These are phyloP conservation scores for Apiospora sp. DNA, from an alignment of 2,329 filamentous ascomycete species.

Conservation along the genomic window DNA sequence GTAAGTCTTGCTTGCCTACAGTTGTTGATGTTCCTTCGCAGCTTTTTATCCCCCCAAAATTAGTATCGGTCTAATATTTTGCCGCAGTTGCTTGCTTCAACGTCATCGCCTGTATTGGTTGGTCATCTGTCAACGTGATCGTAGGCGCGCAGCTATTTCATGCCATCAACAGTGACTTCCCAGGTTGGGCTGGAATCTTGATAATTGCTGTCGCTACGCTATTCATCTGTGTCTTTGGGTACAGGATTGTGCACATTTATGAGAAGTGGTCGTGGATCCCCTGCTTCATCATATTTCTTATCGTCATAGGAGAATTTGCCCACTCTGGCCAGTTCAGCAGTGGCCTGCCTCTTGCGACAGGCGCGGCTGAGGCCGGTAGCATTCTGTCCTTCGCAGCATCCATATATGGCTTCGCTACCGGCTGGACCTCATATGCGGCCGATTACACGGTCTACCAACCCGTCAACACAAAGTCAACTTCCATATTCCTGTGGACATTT, in stretches of 20 bases:
- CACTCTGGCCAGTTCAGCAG: constrained; percentile 71
- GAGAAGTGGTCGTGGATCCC: constrained; percentile 81
- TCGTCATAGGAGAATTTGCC: constrained; percentile 73
- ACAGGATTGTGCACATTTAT: constrained; percentile 79
- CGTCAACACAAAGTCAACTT: constrained; percentile 60
- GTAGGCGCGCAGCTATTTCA: constrained; percentile 81
- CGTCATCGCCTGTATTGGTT: constrained; percentile 75
- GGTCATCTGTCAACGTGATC: constrained; percentile 80
- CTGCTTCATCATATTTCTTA: constrained; percentile 75
- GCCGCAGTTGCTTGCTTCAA: constrained; percentile 72
- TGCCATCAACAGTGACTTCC: constrained; percentile 73
- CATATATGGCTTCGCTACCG: constrained; percentile 73
- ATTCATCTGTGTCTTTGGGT: constrained; percentile 75
- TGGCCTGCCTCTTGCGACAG: constrained; percentile 62
- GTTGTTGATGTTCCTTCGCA: neutral
- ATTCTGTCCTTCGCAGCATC: constrained; percentile 72
- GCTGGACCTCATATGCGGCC: constrained; percentile 78
- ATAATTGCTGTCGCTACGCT: constrained; percentile 75
- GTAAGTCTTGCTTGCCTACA: constrained; percentile 46
- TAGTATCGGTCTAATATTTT: constrained; percentile 32
- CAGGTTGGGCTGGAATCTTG: constrained; percentile 77
- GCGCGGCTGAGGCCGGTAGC: constrained; percentile 65
- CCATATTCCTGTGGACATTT: constrained; percentile 75
- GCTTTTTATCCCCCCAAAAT: neutral
- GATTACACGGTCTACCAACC: constrained; percentile 87